Evolutionary conservation across 352 stramenopile species (phyloP), one percentile per base, ranked within the genome.

Genomic region (Phytophthora cryptogea): DNA sequence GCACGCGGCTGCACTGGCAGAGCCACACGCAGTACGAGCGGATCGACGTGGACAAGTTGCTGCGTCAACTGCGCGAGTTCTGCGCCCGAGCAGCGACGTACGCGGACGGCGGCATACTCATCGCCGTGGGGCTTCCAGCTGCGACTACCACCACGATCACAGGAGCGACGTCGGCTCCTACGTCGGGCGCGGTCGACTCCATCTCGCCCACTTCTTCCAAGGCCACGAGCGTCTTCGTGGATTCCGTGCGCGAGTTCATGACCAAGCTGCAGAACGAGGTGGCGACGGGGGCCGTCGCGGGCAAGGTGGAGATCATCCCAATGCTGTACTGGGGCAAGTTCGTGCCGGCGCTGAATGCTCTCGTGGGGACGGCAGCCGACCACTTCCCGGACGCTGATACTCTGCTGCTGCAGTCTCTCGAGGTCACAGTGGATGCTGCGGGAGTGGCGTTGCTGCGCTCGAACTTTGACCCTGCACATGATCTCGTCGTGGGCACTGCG

Each of bases 261-360:
- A 28, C 51, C 6, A 41, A 51, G 17, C 52, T 86, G 23, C 62
- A 78, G 33, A 45, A 39, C 7, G 57, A 71, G 28, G 65, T 51
- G 16, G n/a, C 37, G 11, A 47, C 36, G 1, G 62, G 59, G 9
- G 44, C 52, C 20, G 35, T 53, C 33, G 33, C 11, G 0, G 20
- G 45, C 9, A 65, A 64, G 13, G 58, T 94, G 26, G 52, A 78
- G 46, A 66, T 98, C 36, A 59, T 98, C 14, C 81, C 90, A 13
- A 86, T 98, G 26, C 84, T 87, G 44, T 90, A 95, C 33, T 99
- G 95, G 95, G 92, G 91, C 17, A 81, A 87, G 57, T 99, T 98
- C 56, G 80, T 97, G 32, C 90, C 93, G 10, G 94, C 93, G 13
- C 72, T 99, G 14, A 98, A 98, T 73, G 91, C 92, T 30, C 76